Conservation (phyloP, 305 asterid species). For the Fraxinus floribunda region DNA sequence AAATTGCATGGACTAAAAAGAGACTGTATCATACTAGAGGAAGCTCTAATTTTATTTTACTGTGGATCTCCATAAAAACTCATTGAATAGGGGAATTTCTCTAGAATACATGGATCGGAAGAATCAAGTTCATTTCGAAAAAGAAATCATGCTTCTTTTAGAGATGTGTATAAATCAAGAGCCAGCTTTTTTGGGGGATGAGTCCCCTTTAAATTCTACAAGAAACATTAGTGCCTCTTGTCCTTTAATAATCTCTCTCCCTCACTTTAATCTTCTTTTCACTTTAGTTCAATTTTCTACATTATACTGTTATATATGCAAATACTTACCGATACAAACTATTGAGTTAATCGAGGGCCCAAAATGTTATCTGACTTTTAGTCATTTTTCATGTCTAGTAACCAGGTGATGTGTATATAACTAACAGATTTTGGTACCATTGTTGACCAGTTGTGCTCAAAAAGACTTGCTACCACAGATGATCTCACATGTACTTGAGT, state of each 20-base stretch:
- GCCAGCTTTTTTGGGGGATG: neutral
- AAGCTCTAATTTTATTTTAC: neutral
- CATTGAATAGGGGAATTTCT: neutral
- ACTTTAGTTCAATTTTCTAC: neutral
- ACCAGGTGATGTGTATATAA: neutral
- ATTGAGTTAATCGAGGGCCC: neutral
- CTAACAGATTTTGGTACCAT: neutral
- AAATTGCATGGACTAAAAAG: neutral
- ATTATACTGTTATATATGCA: neutral
- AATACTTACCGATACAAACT: neutral
- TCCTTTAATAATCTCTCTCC: neutral
- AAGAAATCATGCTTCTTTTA: neutral
- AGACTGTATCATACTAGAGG: neutral
- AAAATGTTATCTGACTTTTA: neutral
- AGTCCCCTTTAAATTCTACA: neutral
- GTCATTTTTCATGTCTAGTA: neutral
- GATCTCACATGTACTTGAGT: neutral
- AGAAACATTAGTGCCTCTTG: neutral
- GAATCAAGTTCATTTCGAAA: neutral
- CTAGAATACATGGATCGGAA: neutral
- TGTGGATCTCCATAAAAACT: neutral
- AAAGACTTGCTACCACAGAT: neutral
- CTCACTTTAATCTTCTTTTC: neutral
- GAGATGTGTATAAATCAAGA: neutral
- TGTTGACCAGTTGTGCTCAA: neutral